A percentile compares a stretch with the other conserved stretches of the same genome.
Evolutionary conservation across 2,329 filamentous ascomycete species (phyloP).

Genomic region (Pseudogymnoascus sp.): DNA sequence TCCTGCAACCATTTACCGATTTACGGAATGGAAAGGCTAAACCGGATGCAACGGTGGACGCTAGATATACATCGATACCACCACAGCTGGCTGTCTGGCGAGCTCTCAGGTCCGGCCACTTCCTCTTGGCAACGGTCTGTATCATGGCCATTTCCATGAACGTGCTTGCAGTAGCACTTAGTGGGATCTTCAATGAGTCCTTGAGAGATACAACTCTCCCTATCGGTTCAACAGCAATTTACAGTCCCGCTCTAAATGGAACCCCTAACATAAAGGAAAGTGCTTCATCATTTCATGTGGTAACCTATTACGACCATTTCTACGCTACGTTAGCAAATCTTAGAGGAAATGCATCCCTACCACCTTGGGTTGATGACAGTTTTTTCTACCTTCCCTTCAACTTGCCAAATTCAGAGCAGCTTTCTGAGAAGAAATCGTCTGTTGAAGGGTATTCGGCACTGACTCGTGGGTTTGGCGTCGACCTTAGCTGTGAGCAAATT

Average conservation of each 20-base stretch:
- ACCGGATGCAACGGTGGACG: conserved; percentile 32
- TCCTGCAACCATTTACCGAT: conserved; percentile 46
- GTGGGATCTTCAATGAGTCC: conserved; percentile 40
- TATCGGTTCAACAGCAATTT: background rate
- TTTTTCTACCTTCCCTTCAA: conserved; percentile 41
- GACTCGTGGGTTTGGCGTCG: conserved; percentile 29
- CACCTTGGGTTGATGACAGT: conserved; percentile 39
- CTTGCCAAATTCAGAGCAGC: background rate
- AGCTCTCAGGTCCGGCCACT: conserved; percentile 37
- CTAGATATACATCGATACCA: conserved; percentile 45
- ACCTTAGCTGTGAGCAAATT: conserved; percentile 28
- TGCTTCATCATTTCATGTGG: background rate
- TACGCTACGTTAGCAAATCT: conserved; percentile 38
- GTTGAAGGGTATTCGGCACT: conserved; percentile 18
- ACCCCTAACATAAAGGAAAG: background rate
- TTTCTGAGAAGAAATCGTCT: background rate
- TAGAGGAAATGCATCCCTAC: conserved; percentile 33
- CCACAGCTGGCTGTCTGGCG: conserved; percentile 42
- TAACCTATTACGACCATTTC: conserved; percentile 29
- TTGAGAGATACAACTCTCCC: background rate
- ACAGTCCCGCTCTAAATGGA: conserved; percentile 10
- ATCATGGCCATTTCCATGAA: conserved; percentile 41
- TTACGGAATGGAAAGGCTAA: conserved; percentile 34
- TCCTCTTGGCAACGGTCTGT: conserved; percentile 39
- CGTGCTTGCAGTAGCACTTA: conserved; percentile 42